Evolutionary conservation across 371 early-diverging fungal genomes (phyloP).

Genomic region (Umbelopsis sp.): DNA sequence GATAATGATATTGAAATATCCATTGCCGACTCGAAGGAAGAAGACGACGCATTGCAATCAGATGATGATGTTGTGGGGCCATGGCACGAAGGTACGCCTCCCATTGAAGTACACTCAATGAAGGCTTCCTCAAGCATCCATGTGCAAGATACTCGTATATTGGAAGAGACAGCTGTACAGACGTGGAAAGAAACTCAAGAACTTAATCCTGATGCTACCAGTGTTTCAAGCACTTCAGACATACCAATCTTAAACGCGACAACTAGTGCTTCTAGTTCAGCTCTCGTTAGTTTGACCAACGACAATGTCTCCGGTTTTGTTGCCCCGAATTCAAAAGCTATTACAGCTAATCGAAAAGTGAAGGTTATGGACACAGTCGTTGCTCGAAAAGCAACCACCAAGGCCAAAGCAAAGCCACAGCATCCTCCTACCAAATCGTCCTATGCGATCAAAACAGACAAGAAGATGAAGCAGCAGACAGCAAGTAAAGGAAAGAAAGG

Average conservation of each 20-base stretch:
- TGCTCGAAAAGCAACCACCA: conserved; percentile 5
- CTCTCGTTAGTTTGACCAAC: too few relatives aligned
- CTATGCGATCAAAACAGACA: conserved; percentile 23
- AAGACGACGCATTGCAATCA: conserved; percentile 35
- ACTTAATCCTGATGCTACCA: too few relatives aligned
- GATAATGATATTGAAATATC: neutral
- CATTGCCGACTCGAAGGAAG: neutral
- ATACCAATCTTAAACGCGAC: too few relatives aligned
- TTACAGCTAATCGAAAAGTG: neutral
- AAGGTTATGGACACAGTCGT: neutral
- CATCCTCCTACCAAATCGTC: conserved; percentile 28
- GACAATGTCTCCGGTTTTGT: neutral
- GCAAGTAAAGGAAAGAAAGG: conserved; percentile 12
- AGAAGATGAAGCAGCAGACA: conserved; percentile 21
- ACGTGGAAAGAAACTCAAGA: too few relatives aligned
- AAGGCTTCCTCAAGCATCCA: neutral
- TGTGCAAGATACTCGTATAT: neutral
- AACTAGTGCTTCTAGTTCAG: too few relatives aligned
- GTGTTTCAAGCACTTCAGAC: too few relatives aligned
- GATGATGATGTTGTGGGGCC: conserved; percentile 49
- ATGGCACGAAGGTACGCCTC: conserved; percentile 33
- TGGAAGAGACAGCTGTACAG: neutral
- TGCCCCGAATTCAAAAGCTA: neutral
- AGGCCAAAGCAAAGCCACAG: neutral
- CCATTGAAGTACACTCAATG: neutral